Base-by-base conservation (phyloP, 306 rosid genomes). In the Medicago arabica region DNA sequence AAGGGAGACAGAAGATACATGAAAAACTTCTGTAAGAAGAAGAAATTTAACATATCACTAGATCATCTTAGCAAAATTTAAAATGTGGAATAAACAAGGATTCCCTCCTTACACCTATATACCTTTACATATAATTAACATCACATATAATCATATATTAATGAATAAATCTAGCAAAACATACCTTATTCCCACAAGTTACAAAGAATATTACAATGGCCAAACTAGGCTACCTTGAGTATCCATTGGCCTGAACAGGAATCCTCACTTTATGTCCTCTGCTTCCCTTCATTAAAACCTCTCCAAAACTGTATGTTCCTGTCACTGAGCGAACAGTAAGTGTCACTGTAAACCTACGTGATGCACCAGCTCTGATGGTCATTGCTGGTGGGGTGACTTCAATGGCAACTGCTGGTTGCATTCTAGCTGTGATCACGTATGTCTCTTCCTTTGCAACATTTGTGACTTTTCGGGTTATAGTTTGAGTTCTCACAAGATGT, bases 201-300 rank as follows among this genome's bases (percentile, higher is more conserved):
- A 86, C 93, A 96, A 96, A 96, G 99, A 96, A 96, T 96, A 89
- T 72, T 83, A 90, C 93, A 87, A 67, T 57, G 72, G 71, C 75
- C 83, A 81, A 67, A 62, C 78, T 55, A 83, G 80, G 58, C 86
- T 89, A 95, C 76, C 96, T 86, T 74, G 77, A 81, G 83, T 83
- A 95, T 75, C 96, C 98, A 92, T 89, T 90, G 66, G 97, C 98
- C 59, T 83, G 89, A 66, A 96, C 99, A 38, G 97, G 93, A 73
- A 96, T 83, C 79, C 99, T 96, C 38, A 96, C 99, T 88, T 90
- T 87, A 88, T 96, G 99, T 34, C 98, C 97, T 78, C 96, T 73
- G 85, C 87, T 96, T 49, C 99, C 99, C 76, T 96, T 90, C 96
- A 96, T 16, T 39, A 92, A 17, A 75, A 96, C 91, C 89, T 96